Conservation (phyloP, 2,329 filamentous ascomycete genomes). For the Fusarium heterosporum region DNA sequence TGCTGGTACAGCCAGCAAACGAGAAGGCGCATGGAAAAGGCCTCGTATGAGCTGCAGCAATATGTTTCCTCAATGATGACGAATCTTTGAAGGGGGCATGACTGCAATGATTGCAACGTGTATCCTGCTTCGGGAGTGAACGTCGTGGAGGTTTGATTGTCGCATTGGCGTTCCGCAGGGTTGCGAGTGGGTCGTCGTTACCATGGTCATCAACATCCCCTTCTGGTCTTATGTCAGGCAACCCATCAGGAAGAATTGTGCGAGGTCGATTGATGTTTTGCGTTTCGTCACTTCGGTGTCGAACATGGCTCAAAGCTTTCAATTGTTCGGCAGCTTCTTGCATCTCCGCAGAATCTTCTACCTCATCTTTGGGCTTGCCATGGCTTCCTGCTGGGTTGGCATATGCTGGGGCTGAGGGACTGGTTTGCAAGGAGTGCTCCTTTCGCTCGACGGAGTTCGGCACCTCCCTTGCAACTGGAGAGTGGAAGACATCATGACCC, state of each 20-base stretch:
- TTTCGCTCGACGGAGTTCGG: conserved; percentile 40
- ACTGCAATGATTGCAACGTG: conserved; percentile 70
- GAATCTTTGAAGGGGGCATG: conserved; percentile 75
- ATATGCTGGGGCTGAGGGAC: conserved; percentile 43
- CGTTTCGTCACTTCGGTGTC: conserved; percentile 64
- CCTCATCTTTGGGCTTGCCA: conserved; percentile 52
- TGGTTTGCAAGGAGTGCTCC: conserved; percentile 46
- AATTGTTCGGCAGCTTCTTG: conserved; percentile 75
- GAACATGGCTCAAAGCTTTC: conserved; percentile 73
- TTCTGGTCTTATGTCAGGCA: conserved; percentile 50
- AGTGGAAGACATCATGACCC: conserved; percentile 43
- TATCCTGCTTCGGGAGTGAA: conserved; percentile 69
- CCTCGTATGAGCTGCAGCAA: conserved; percentile 75
- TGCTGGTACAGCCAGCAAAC: conserved; percentile 83
- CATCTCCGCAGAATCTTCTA: conserved; percentile 75
- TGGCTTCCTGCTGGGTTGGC: conserved; percentile 36
- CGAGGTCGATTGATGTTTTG: conserved; percentile 49
- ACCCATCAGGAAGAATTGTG: conserved; percentile 56
- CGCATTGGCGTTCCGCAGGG: conserved; percentile 42
- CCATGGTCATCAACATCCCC: conserved; percentile 55
- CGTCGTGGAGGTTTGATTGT: conserved; percentile 58
- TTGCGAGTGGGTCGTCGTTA: conserved; percentile 38
- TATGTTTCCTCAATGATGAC: conserved; percentile 73
- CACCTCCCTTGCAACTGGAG: conserved; percentile 43
- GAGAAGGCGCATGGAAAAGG: conserved; percentile 89